Evolutionary conservation across 352 stramenopile species (phyloP).

Genomic region (Globisporangium iwayamae): DNA sequence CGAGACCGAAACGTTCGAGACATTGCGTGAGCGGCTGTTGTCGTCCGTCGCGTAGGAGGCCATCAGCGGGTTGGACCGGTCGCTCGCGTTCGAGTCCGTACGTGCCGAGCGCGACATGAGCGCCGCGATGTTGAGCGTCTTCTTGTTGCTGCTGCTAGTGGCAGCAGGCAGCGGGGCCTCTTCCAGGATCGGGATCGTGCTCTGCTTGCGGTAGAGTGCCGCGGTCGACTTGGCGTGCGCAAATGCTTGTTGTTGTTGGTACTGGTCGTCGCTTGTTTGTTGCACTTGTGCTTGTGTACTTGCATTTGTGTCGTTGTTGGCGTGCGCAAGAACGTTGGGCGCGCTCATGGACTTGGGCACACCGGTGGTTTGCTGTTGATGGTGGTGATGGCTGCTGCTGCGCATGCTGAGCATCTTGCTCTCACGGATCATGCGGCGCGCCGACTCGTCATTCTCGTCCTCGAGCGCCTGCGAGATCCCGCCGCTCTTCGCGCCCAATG

Average conservation of each 20-base stretch:
- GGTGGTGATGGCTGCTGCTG: constrained; percentile 13
- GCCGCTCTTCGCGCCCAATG: constrained; percentile 6
- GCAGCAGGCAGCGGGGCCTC: not conserved
- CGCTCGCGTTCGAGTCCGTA: constrained; percentile 12
- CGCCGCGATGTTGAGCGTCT: constrained; percentile 25
- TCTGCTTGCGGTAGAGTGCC: constrained; percentile 11
- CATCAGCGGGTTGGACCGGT: constrained; percentile 20
- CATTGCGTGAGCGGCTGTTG: not conserved
- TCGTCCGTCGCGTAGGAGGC: not conserved
- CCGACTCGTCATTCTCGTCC: constrained; percentile 30
- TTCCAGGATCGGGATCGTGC: constrained; percentile 15
- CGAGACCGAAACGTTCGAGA: constrained; percentile 6
- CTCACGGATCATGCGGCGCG: constrained; percentile 48
- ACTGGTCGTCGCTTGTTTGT: not conserved
- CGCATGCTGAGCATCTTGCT: constrained; percentile 71
- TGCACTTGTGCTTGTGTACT: not conserved
- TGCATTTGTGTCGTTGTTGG: not conserved
- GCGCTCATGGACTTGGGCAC: constrained; percentile 13
- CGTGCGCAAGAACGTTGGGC: constrained; percentile 8
- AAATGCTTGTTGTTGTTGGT: not conserved
- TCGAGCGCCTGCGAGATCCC: constrained; percentile 3
- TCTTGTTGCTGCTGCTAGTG: constrained; percentile 6
- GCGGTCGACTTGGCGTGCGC: constrained; percentile 3
- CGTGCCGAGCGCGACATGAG: constrained; percentile 23
- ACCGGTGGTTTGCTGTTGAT: not conserved